These are phyloP conservation scores for Xylaria sp. DNA, from an alignment of 2,329 filamentous ascomycete genomes.

Conservation along the genomic window DNA sequence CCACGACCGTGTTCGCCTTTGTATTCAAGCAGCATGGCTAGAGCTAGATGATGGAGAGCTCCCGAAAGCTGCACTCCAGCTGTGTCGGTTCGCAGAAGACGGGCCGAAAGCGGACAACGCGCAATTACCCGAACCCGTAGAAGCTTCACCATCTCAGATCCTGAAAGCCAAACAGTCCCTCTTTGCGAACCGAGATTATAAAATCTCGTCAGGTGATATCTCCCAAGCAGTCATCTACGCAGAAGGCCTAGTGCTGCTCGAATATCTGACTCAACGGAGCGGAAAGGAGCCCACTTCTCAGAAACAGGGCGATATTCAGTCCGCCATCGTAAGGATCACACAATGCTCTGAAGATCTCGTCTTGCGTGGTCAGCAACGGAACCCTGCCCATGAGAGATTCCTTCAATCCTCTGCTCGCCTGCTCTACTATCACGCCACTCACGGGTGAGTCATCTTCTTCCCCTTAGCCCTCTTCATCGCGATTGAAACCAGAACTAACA, in stretches of 20 bases:
- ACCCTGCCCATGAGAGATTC: constrained; percentile 67
- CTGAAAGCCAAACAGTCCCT: constrained; percentile 68
- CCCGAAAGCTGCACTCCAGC: constrained; percentile 50
- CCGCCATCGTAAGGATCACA: constrained; percentile 58
- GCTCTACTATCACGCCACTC: constrained; percentile 72
- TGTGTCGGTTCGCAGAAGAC: constrained; percentile 56
- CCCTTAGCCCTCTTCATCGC: neutral
- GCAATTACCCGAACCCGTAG: constrained; percentile 36
- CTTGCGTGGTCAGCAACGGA: constrained; percentile 50
- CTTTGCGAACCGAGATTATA: constrained; percentile 63
- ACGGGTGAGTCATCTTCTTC: constrained; percentile 57
- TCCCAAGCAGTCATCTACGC: constrained; percentile 65
- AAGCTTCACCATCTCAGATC: constrained; percentile 53
- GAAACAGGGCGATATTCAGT: constrained; percentile 66
- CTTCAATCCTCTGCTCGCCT: constrained; percentile 76
- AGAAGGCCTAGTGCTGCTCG: constrained; percentile 72
- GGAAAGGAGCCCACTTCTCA: constrained; percentile 57
- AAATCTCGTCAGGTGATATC: constrained; percentile 61
- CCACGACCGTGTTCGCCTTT: constrained; percentile 56
- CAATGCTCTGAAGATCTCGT: constrained; percentile 57
- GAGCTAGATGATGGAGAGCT: constrained; percentile 61
- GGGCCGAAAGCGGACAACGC: constrained; percentile 32
- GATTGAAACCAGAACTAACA: constrained; percentile 22
- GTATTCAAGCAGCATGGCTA: constrained; percentile 75
- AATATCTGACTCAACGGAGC: constrained; percentile 68